Evolutionary conservation across 1,284 basidiomycete species (phyloP), one percentile per base, ranked within the genome.

Genomic region (Ceratobasidium theobromae): DNA sequence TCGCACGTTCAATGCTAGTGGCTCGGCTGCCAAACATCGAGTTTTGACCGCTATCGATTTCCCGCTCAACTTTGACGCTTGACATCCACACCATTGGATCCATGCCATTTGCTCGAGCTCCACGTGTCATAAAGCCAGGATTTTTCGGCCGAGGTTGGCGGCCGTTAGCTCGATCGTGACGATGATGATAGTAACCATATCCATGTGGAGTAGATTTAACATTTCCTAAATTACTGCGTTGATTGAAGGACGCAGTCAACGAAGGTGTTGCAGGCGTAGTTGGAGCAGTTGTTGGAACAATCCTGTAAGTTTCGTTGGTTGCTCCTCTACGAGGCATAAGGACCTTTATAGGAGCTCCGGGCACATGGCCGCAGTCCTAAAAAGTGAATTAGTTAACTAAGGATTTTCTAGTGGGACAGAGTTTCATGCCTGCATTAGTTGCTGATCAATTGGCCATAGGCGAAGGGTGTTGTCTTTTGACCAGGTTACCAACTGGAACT

Each of bases 401-500:
- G 54, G 49, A 27, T 23, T 9, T 38, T n/a, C 4, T 27, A 40
- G 8, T 27, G 45, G 25, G 27, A 48, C 12, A 41, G 54, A 30
- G 49, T 27, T 16, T 51, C 74, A 35, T 72, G 82, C 88, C 79
- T 87, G 81, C 78, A 91, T 86, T 27, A 83, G 81, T 45, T 91
- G 87, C 1, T 80, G 76, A 53, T 87, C 84, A 3, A 98, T 81
- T 0, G 95, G 95, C 93, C 95, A 98, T 71, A 98, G 90, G 8
- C 93, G 80, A 35, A 99, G 78, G 0, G 91, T 96, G 46, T 93
- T 85, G 74, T 98, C 97, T 75, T 95, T 96, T 1, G 92, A 93
- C 96, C 95, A 98, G 0, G 95, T 98, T 54, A 99, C 92, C 2
- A 99, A 82, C 74, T 97, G 95, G 75, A 94, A 95, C 67, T 91